These are phyloP conservation scores for Beta macrorhiza DNA, from an alignment of 179 eudicot genomes.

Conservation along the genomic window DNA sequence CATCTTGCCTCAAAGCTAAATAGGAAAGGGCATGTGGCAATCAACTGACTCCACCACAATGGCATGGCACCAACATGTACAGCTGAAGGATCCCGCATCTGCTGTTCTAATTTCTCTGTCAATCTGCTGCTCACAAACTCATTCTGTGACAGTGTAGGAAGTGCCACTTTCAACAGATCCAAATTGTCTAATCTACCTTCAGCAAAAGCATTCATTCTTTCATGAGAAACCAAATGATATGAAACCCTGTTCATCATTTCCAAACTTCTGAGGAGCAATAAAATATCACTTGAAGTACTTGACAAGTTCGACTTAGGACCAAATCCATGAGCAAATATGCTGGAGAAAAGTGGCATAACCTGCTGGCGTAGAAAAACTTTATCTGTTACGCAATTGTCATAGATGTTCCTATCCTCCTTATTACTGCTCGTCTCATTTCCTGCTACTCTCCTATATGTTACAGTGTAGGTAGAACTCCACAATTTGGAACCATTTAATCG, in stretches of 20 bases:
- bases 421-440: conserved; percentile 25
- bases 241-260: conserved; percentile 66
- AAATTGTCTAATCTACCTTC: conserved; percentile 53
- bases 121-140: conserved; percentile 74
- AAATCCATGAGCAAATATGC: conserved; percentile 37
- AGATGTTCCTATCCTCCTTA: conserved; percentile 22
- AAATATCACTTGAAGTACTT: conserved; percentile 54
- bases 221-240: conserved; percentile 57
- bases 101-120: conserved; percentile 90
- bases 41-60: conserved; percentile 78
- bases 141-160: conserved; percentile 46
- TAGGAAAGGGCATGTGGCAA: conserved; percentile 67
- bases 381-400: conserved; percentile 27
- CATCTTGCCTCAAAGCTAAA: conserved; percentile 79
- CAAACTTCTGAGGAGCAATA: conserved; percentile 65
- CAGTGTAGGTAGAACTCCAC: conserved; percentile 58
- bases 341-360: conserved; percentile 43
- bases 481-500: conserved; percentile 40
- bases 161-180: conserved; percentile 48
- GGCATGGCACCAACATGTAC: conserved; percentile 80
- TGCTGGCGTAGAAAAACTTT: conserved; percentile 28
- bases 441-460: conserved; percentile 52
- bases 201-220: conserved; percentile 54
- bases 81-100: conserved; percentile 74
- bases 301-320: conserved; percentile 47